Conservation (phyloP, 2,329 filamentous ascomycete species). For the Escovopsis sp. region DNA sequence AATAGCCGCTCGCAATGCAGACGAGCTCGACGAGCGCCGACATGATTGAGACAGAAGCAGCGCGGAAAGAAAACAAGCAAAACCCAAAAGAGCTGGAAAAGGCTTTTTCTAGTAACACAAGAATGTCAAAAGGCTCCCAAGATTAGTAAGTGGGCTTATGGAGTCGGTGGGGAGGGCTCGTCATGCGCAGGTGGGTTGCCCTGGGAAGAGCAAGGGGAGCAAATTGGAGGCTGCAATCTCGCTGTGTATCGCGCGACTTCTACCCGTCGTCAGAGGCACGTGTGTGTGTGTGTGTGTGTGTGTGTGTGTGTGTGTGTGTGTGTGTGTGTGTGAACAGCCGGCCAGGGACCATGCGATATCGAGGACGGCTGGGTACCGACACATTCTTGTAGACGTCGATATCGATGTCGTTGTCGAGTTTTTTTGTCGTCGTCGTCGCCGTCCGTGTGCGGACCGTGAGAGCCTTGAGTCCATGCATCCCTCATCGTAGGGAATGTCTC, state of each 20-base stretch:
- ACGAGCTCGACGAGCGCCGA: neutral
- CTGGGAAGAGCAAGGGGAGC: too few species aligned
- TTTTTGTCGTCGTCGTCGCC: conserved; percentile 1
- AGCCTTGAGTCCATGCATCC: too few species aligned
- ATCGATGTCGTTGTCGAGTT: too few species aligned
- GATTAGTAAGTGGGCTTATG: conserved; percentile 1
- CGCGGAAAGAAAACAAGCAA: conserved; percentile 2
- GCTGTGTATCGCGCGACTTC: conserved; percentile 1
- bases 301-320: too few species aligned
- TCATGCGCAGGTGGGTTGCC: too few species aligned
- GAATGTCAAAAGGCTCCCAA: conserved; percentile 5
- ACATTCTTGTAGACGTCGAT: too few species aligned
- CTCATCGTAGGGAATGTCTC: too few species aligned
- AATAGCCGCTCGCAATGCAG: conserved; percentile 2
- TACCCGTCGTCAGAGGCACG: conserved; percentile 8
- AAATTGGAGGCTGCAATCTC: too few species aligned
- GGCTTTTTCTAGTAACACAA: conserved; percentile 9
- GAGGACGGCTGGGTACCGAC: too few species aligned
- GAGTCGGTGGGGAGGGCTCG: neutral
- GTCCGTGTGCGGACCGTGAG: too few species aligned
- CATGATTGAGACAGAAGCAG: neutral
- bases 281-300: too few species aligned
- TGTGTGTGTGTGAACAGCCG: too few species aligned
- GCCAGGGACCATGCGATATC: conserved; percentile 1
- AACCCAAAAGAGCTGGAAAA: neutral